Conservation (phyloP, 768 basidiomycete genomes). For the Pisolithus orientalis region DNA sequence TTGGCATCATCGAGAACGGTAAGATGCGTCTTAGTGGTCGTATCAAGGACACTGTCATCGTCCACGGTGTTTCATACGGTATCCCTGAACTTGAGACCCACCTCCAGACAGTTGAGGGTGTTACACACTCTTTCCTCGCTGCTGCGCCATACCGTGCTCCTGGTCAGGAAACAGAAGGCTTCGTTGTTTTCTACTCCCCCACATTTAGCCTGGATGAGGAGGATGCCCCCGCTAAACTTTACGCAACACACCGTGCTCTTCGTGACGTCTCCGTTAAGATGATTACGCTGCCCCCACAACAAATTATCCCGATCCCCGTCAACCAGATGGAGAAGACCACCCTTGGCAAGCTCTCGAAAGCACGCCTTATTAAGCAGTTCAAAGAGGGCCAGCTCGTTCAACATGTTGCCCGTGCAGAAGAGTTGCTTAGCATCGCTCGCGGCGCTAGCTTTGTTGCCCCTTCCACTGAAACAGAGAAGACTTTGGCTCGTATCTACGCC, state of each 20-base stretch:
- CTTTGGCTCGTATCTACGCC: conserved; percentile 20
- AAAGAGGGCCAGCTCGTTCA: conserved; percentile 25
- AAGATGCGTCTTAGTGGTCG: conserved; percentile 32
- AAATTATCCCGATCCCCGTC: conserved; percentile 33
- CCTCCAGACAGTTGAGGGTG: conserved; percentile 33
- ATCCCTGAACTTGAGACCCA: conserved; percentile 33
- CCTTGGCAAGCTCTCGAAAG: conserved; percentile 35
- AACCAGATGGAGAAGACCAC: conserved; percentile 35
- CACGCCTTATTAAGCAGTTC: conserved; percentile 27
- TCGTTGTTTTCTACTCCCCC: conserved; percentile 35
- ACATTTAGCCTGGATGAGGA: conserved; percentile 14
- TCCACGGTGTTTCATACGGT: conserved; percentile 38
- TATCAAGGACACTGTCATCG: conserved; percentile 39
- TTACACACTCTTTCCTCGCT: conserved; percentile 29
- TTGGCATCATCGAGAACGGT: conserved; percentile 31
- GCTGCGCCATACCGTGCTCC: conserved; percentile 34
- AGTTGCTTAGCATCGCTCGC: conserved; percentile 11
- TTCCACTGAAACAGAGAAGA: conserved; percentile 16
- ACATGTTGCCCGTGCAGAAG: conserved; percentile 19
- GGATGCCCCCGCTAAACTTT: conserved; percentile 12
- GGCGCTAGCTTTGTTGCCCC: conserved; percentile 15
- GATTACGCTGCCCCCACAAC: conserved; percentile 29
- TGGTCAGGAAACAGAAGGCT: conserved; percentile 36
- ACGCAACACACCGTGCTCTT: conserved; percentile 23
- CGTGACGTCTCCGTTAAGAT: conserved; percentile 23